phyloP scores from a whole-genome alignment of 441 rosid genomes.

The Metrosideros polymorpha region DNA sequence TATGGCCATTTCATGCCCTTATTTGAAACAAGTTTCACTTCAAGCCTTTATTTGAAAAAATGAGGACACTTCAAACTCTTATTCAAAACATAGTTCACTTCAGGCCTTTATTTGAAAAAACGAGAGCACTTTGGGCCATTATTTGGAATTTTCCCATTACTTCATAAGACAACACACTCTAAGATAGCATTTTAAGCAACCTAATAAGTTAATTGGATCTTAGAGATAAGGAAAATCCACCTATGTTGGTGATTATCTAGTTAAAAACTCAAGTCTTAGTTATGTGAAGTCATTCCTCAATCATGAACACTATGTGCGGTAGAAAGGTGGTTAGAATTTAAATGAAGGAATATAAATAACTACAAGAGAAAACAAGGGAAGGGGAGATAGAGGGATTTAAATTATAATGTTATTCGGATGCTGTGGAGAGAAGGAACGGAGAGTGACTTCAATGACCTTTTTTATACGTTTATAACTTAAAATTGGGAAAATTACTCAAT shows the following conservation, averaged over 20 bases:
- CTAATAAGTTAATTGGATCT: neutral
- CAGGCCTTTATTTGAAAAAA: too few species aligned
- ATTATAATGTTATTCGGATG: neutral
- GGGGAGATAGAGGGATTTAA: neutral
- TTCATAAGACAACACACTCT: neutral
- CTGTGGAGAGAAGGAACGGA: neutral
- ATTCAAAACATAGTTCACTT: too few species aligned
- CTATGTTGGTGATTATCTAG: neutral
- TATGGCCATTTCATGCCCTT: too few species aligned
- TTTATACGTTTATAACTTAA: too few species aligned
- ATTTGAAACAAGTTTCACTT: too few species aligned
- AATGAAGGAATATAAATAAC: neutral
- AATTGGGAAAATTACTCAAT: neutral
- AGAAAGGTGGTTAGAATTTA: neutral
- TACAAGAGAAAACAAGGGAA: neutral
- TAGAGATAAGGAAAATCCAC: neutral
- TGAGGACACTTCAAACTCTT: too few species aligned
- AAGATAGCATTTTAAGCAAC: neutral
- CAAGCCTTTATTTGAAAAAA: too few species aligned
- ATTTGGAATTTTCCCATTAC: too few species aligned
- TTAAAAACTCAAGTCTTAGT: neutral
- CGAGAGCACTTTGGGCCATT: too few species aligned
- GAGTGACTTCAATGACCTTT: neutral
- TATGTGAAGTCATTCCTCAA: neutral
- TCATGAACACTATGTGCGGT: neutral